Percentiles rank a stretch among this genome's conserved stretches.
phyloP scores from a whole-genome alignment of 495 filamentous ascomycete species.

The Coniosporium apollinis region DNA sequence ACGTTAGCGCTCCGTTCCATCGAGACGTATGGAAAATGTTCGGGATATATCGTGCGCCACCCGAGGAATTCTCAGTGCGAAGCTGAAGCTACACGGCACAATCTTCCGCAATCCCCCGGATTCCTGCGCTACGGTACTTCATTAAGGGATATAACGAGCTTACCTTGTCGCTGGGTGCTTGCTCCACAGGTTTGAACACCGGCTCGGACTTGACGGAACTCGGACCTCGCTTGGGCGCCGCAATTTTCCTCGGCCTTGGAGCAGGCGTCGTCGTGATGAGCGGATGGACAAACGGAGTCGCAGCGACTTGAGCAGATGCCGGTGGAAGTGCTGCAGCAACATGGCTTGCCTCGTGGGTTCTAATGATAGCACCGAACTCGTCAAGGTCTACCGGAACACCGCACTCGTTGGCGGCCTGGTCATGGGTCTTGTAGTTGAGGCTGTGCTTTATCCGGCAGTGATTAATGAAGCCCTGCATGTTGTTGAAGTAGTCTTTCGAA shows the following conservation, averaged over 20 bases:
- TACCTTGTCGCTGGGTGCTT: too few relatives aligned
- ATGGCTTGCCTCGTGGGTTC: slow-evolving; percentile 3
- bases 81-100: too few relatives aligned
- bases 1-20: neutral
- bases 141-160: too few relatives aligned
- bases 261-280: slow-evolving; percentile 43
- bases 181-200: too few relatives aligned
- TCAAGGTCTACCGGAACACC: slow-evolving; percentile 56
- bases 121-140: too few relatives aligned
- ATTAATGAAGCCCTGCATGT: slow-evolving; percentile 94
- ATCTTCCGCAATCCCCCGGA: too few relatives aligned
- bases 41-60: neutral
- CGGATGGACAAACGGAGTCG: slow-evolving; percentile 47
- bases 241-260: too few relatives aligned
- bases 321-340: neutral
- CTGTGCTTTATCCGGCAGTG: slow-evolving; percentile 92
- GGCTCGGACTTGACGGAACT: too few relatives aligned
- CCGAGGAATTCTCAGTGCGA: neutral
- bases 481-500: slow-evolving; percentile 67
- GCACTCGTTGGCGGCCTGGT: slow-evolving; percentile 79
- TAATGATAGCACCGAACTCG: slow-evolving; percentile 10
- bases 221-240: too few relatives aligned
- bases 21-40: neutral
- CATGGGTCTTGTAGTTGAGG: slow-evolving; percentile 81
- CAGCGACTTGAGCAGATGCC: slow-evolving; percentile 37